Percentiles rank a stretch among this genome's conserved stretches.
phyloP scores from a whole-genome alignment of 768 basidiomycete species.

The Multifurca ochricompacta region DNA sequence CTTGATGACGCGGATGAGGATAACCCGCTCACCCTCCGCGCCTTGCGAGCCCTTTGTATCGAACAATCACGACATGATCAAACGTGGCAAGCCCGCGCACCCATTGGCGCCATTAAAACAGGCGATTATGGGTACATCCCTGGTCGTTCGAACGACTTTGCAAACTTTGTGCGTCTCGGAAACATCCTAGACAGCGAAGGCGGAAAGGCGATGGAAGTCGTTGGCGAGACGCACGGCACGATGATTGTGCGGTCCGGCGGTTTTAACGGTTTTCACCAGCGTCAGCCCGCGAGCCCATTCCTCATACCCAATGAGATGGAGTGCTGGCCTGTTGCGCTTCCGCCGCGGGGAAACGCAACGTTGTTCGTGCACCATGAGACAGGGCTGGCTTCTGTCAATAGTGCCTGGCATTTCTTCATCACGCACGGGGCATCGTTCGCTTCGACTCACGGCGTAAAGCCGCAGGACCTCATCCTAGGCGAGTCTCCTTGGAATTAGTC shows the following conservation, averaged over 20 bases:
- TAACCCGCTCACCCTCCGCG: constrained; percentile 11
- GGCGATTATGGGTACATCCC: constrained; percentile 19
- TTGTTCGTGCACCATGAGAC: constrained; percentile 12
- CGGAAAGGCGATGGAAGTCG: neutral
- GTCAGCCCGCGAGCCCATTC: constrained; percentile 6
- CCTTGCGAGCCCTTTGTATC: constrained; percentile 13
- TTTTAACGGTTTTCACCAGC: constrained; percentile 2
- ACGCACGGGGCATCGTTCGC: constrained; percentile 8
- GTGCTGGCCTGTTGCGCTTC: constrained; percentile 16
- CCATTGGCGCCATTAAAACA: neutral
- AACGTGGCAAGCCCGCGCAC: constrained; percentile 14
- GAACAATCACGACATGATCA: constrained; percentile 9
- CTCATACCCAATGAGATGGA: constrained; percentile 11
- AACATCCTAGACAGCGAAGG: constrained; percentile 4
- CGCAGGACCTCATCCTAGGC: constrained; percentile 16
- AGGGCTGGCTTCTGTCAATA: constrained; percentile 11
- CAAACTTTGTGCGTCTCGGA: constrained; percentile 13
- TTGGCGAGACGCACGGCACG: constrained; percentile 12
- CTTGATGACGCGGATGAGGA: constrained; percentile 17
- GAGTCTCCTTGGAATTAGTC: neutral
- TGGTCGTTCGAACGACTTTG: constrained; percentile 7
- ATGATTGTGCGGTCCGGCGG: constrained; percentile 3
- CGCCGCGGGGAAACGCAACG: constrained; percentile 8
- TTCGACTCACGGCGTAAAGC: constrained; percentile 7
- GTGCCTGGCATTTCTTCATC: constrained; percentile 14